Base-by-base conservation (phyloP, 2,329 filamentous ascomycete species). In the Curvularia lunata region DNA sequence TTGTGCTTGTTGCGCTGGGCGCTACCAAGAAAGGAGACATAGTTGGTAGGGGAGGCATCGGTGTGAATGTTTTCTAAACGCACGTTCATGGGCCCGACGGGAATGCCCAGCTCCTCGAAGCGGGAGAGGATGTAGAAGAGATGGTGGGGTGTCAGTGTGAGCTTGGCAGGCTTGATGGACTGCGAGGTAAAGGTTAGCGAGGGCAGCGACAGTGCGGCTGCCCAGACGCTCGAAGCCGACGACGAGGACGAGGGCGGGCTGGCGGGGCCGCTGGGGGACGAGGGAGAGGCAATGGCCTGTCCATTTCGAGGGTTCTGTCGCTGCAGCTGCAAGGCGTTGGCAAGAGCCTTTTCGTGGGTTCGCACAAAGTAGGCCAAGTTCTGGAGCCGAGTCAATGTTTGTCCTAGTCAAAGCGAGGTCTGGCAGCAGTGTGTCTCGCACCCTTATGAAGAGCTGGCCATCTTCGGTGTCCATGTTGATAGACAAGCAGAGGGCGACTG, bases 311-410 rank as follows among this genome's bases (percentile, higher is more conserved):
- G 81, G 62, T 86, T 85, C 71, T 91, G 88, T 69, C 91, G 87
- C 76, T 89, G 89, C 69, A 96, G 84, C 78, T 97, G 94, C 62
- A 97, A 83, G 70, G 94, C 94, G 81, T 98, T 98, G 75, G 95
- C 95, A 63, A 99, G 86, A 37, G 93, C 94, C 81, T 96, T 96
- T 80, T 99, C 95, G 82, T 99, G 92, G 54, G 92, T 97, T 63
- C 93, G 92, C 79, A 99, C 92, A 80, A 97, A 98, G 80, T 89
- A 89, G 75, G 94, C 93, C 76, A 99, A 85, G 84, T 96, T 95
- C 94, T 97, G 77, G 28, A 56, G 46, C 43, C 37, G 58, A 61
- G 69, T 79, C 61, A 81, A 77, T 62, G 38, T 54, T 37, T 43
- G 45, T 49, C 23, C 41, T 42, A 48, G 40, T 46, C 27, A 48